Conservation (phyloP, 441 rosid species). For the Populus trichocarpa region DNA sequence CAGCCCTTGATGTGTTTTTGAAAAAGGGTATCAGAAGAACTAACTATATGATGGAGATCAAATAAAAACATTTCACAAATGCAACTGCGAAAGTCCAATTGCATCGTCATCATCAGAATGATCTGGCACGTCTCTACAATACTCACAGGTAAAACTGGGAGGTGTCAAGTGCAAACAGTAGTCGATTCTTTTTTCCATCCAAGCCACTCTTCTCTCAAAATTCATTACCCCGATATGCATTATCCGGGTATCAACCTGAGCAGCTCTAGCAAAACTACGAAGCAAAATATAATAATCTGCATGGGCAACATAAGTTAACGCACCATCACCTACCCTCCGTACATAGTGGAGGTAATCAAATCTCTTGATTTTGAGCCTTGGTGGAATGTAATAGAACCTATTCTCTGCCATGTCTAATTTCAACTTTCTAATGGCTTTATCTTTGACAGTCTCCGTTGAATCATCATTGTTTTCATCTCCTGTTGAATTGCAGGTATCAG, state of each 20-base stretch:
- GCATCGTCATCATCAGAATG: constrained; percentile 26
- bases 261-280: constrained; percentile 57
- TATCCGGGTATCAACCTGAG: constrained; percentile 54
- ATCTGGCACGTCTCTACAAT: constrained; percentile 33
- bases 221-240: constrained; percentile 65
- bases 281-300: constrained; percentile 82
- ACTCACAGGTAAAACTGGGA: constrained; percentile 42
- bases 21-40: neutral
- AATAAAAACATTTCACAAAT: constrained; percentile 11
- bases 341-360: constrained; percentile 58
- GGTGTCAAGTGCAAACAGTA: constrained; percentile 50
- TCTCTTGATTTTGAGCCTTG: constrained; percentile 53
- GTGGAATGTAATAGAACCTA: constrained; percentile 65
- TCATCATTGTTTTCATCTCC: constrained; percentile 17
- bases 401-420: constrained; percentile 65
- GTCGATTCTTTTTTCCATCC: constrained; percentile 60
- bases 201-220: constrained; percentile 67
- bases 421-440: constrained; percentile 33
- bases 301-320: constrained; percentile 49
- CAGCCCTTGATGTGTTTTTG: neutral
- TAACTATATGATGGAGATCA: neutral
- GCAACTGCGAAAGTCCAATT: constrained; percentile 27
- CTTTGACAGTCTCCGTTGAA: constrained; percentile 28
- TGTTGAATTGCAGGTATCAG: constrained; percentile 13
- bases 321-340: constrained; percentile 56